Conservation (phyloP, 106 monocot genomes). For the Dioscorea dumetorum region DNA sequence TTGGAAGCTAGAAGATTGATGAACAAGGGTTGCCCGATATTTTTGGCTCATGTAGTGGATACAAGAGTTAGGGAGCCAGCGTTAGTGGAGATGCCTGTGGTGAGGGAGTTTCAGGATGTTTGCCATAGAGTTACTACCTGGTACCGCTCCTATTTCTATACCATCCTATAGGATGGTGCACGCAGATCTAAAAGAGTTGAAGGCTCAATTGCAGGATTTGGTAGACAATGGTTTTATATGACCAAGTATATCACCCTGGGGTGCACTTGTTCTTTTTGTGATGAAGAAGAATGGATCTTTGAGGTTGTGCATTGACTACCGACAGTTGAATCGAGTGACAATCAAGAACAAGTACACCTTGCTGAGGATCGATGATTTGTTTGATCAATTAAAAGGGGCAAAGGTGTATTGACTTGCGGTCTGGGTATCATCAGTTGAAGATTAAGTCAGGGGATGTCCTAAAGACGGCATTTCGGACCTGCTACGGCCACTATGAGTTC, state of each 20-base stretch:
- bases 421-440: not conserved
- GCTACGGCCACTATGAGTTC: not conserved
- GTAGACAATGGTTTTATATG: slow-evolving; percentile 1
- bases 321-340: not conserved
- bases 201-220: not conserved
- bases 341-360: slow-evolving; percentile 10
- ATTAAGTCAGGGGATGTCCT: not conserved
- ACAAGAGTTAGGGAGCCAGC: not conserved
- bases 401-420: not conserved
- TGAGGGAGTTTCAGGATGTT: slow-evolving; percentile 3
- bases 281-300: slow-evolving; percentile 7
- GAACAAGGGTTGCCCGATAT: not conserved
- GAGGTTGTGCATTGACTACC: slow-evolving; percentile 8
- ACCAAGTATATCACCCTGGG: not conserved
- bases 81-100: not conserved
- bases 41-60: not conserved
- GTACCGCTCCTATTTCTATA: not conserved
- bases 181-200: slow-evolving; percentile 1
- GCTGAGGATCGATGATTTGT: slow-evolving; percentile 2
- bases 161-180: slow-evolving; percentile 1
- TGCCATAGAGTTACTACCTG: not conserved
- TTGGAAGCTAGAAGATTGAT: not conserved
- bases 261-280: slow-evolving; percentile 5
- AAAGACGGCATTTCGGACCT: not conserved
- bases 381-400: slow-evolving; percentile 2